Evolutionary conservation across 768 basidiomycete genomes (phyloP).

Genomic region (Suillus subalutaceus): DNA sequence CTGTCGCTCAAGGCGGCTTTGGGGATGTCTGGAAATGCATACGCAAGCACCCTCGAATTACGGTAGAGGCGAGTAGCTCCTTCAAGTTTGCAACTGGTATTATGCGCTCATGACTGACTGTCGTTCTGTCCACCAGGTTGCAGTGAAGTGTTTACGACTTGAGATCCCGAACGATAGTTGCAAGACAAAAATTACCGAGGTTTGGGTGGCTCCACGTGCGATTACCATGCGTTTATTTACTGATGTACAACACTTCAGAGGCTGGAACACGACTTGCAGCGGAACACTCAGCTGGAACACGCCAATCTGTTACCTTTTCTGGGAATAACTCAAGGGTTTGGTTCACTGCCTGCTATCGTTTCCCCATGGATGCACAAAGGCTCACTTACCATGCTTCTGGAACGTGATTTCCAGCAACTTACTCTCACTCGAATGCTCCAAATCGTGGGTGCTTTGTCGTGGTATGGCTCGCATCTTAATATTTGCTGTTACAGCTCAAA

Average conservation of each 20-base stretch:
- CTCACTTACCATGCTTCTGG: constrained; percentile 17
- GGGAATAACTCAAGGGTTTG: constrained; percentile 35
- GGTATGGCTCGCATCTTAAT: background rate
- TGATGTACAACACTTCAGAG: background rate
- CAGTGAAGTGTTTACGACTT: background rate
- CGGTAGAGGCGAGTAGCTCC: background rate
- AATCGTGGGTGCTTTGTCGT: constrained; percentile 15
- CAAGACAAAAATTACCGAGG: background rate
- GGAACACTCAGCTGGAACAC: constrained; percentile 20
- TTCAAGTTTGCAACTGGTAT: constrained; percentile 16
- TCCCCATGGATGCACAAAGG: constrained; percentile 24
- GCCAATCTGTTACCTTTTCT: constrained; percentile 38
- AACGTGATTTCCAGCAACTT: constrained; percentile 6
- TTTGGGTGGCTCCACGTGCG: background rate
- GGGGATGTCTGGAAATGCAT: constrained; percentile 32
- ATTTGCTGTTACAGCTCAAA: constrained; percentile 2
- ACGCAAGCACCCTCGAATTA: background rate
- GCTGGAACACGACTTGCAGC: constrained; percentile 36
- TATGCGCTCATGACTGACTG: background rate
- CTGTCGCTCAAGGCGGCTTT: constrained; percentile 16
- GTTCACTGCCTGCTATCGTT: constrained; percentile 21
- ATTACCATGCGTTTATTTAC: background rate
- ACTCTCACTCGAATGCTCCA: constrained; percentile 16
- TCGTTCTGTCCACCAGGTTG: background rate
- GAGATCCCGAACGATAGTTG: background rate